Evolutionary conservation across 495 filamentous ascomycete species (phyloP).

Genomic region (Annulohypoxylon moriforme): DNA sequence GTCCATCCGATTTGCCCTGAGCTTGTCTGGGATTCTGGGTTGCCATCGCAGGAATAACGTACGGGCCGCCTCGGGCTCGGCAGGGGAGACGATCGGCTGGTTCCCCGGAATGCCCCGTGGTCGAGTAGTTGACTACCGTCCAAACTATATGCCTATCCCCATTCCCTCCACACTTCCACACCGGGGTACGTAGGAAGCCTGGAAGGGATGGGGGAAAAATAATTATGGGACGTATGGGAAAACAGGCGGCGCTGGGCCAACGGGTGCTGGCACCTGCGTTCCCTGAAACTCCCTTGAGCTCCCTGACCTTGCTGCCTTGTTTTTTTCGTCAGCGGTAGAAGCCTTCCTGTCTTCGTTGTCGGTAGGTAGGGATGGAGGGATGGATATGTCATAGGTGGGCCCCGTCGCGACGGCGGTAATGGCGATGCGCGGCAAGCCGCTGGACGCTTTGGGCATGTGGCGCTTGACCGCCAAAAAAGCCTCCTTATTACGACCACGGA

Average conservation of each 20-base stretch:
- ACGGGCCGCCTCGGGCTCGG: conserved; percentile 45
- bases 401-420: conserved; percentile 17
- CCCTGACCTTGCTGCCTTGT: background rate
- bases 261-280: background rate
- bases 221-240: too few relatives aligned
- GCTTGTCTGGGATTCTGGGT: background rate
- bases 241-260: background rate
- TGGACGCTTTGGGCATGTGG: conserved; percentile 1
- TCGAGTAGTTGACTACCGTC: background rate
- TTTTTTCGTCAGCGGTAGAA: conserved; percentile 21
- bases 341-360: background rate
- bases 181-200: conserved; percentile 5
- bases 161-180: background rate
- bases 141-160: background rate
- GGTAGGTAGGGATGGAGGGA: background rate
- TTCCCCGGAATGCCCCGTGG: conserved; percentile 34
- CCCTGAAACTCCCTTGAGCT: background rate
- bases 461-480: conserved; percentile 28
- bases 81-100: conserved; percentile 33
- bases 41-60: conserved; percentile 10
- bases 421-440: conserved; percentile 24
- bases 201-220: background rate
- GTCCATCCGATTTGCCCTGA: conserved; percentile 41
- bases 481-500: conserved; percentile 25
- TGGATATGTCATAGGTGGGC: background rate